phyloP scores from a whole-genome alignment of 164 flowering plant species.

The Liquidambar formosana region DNA sequence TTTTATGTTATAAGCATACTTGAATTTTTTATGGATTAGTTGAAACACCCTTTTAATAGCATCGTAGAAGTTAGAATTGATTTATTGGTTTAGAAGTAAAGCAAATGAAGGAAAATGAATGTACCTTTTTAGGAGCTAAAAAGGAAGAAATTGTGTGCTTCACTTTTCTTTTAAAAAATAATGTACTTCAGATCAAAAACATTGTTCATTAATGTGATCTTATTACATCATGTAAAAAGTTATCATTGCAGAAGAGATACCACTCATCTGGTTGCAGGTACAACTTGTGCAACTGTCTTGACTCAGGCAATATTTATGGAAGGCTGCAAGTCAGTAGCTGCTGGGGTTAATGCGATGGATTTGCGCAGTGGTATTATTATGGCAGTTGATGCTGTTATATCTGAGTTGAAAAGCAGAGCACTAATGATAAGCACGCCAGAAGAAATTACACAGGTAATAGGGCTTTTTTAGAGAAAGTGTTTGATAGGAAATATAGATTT shows the following conservation, averaged over 20 bases:
- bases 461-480: neutral
- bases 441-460: slow-evolving; percentile 84
- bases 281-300: slow-evolving; percentile 91
- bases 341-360: slow-evolving; percentile 91
- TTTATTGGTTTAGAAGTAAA: neutral
- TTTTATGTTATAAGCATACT: neutral
- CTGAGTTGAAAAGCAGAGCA: slow-evolving; percentile 75
- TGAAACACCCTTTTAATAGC: neutral
- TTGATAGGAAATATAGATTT: neutral
- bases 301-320: slow-evolving; percentile 88
- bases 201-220: too few relatives aligned
- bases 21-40: neutral
- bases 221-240: neutral
- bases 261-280: slow-evolving; percentile 51
- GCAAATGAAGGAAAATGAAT: neutral
- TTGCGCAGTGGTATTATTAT: slow-evolving; percentile 70
- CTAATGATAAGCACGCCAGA: slow-evolving; percentile 88
- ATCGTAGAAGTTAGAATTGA: too few relatives aligned
- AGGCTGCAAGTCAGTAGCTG: slow-evolving; percentile 87
- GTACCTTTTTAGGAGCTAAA: neutral
- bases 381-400: slow-evolving; percentile 79
- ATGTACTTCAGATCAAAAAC: too few relatives aligned
- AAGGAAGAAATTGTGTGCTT: too few relatives aligned
- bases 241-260: neutral
- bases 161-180: too few relatives aligned